Conservation (phyloP, 225 moss, liverwort and hornwort species). For the Marchantia polymorpha region DNA sequence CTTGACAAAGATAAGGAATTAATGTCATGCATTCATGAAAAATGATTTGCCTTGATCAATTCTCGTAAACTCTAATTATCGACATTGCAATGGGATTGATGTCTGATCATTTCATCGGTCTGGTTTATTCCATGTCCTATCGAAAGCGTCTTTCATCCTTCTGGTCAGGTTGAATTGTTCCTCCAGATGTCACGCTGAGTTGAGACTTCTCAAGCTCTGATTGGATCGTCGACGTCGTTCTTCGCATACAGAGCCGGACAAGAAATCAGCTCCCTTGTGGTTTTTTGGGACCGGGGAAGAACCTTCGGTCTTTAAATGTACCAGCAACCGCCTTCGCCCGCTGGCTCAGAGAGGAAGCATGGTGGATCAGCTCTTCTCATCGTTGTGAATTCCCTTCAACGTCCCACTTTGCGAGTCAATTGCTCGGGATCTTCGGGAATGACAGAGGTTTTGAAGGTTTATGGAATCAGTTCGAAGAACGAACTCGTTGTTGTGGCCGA, state of each 20-base stretch:
- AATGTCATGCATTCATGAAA: too few relatives aligned
- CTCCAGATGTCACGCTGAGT: background rate
- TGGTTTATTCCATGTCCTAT: too few relatives aligned
- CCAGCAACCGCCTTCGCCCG: background rate
- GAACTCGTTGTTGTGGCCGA: background rate
- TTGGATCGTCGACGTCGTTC: background rate
- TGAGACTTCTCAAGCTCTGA: background rate
- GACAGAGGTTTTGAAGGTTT: background rate
- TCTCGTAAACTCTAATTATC: too few relatives aligned
- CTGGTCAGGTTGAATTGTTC: too few relatives aligned
- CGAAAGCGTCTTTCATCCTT: too few relatives aligned
- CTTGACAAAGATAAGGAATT: too few relatives aligned
- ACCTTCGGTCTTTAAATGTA: too few relatives aligned
- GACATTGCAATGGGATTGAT: too few relatives aligned
- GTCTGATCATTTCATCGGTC: too few relatives aligned
- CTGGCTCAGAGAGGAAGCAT: background rate
- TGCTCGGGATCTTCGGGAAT: background rate
- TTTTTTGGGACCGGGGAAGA: background rate
- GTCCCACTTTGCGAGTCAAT: background rate
- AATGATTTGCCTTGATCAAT: too few relatives aligned
- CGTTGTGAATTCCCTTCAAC: background rate
- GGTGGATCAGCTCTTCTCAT: background rate
- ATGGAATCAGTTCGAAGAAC: background rate
- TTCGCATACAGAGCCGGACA: background rate
- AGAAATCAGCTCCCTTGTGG: background rate